Conservation (phyloP, 495 filamentous ascomycete genomes). For the Bacidia gigantensis region DNA sequence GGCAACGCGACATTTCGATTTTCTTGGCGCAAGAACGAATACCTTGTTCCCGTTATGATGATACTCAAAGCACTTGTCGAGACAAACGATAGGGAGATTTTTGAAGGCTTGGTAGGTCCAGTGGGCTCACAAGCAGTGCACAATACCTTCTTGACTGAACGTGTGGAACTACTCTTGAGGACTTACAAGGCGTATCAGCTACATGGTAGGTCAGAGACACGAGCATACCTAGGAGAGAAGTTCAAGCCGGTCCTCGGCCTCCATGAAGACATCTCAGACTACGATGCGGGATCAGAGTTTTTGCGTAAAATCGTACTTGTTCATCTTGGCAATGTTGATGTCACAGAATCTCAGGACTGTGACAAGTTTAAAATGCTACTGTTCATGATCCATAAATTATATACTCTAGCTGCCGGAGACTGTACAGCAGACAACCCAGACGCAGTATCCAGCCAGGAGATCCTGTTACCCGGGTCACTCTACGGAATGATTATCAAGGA, state of each 20-base stretch:
- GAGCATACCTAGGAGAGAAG: constrained; percentile 73
- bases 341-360: constrained; percentile 63
- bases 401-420: constrained; percentile 80
- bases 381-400: constrained; percentile 94
- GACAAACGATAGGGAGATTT: constrained; percentile 93
- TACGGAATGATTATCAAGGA: constrained; percentile 96
- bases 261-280: constrained; percentile 63
- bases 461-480: constrained; percentile 81
- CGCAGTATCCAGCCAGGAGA: constrained; percentile 86
- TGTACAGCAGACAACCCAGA: constrained; percentile 91
- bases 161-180: constrained; percentile 79
- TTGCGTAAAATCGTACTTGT: constrained; percentile 78
- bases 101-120: constrained; percentile 69
- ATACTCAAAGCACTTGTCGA: constrained; percentile 87
- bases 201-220: constrained; percentile 61
- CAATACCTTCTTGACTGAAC: constrained; percentile 89
- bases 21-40: constrained; percentile 96
- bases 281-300: constrained; percentile 81
- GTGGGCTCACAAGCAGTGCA: constrained; percentile 57
- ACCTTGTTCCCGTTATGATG: constrained; percentile 88
- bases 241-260: constrained; percentile 78
- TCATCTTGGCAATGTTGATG: constrained; percentile 70
- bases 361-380: constrained; percentile 92
- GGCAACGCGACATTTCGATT: constrained; percentile 95
- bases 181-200: constrained; percentile 84